Base-by-base conservation (phyloP, 805 yeast genomes). In the Vanderwaltozyma polyspora region DNA sequence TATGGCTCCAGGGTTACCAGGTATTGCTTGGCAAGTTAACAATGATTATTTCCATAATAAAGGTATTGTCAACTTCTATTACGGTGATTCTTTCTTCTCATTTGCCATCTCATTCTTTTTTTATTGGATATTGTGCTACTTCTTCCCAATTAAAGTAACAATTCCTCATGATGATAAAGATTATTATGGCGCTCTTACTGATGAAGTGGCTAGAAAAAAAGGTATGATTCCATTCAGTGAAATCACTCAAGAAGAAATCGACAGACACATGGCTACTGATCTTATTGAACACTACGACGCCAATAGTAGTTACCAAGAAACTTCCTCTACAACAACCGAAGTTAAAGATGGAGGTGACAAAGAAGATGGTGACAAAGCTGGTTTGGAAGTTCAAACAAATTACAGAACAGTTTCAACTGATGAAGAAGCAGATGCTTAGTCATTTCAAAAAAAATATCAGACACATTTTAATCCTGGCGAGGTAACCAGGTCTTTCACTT, bases 1-100 rank as follows among this genome's bases (percentile, higher is more conserved):
- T 22, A 55, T 63, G 48, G 60, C 64, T 9, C 74, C 73, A 13
- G 71, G 71, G 15, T 37, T 71, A 18, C 76, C 76, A 3, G 76
- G 76, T 24, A 58, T 50, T 42, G 61, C 55, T 42, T 60, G 46
- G 63, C 58, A 43, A 45, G 55, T 52, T 29, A 60, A 49, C 33
- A 40, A 53, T n/a, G 31, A 39, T 16, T 47, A 44, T 19, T 52
- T 58, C 38, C 28, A 40, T 14, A 42, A 51, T 21, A 41, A 31
- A 4, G 74, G 74, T n/a, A 55, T 62, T 12, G 49, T 54, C 6
- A 60, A 65, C 37, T 66, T 59, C 45, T 69, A 59, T 46, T 53
- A 63, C 34, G 71, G 68, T 33, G 67, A 65, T 36, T 55, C 64
- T 13, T 53, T 68, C 39, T 66, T 64, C 40, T 63, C 65, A 3